These are phyloP conservation scores for Pseudocercospora musae DNA, from an alignment of 2,329 filamentous ascomycete species.

Conservation along the genomic window DNA sequence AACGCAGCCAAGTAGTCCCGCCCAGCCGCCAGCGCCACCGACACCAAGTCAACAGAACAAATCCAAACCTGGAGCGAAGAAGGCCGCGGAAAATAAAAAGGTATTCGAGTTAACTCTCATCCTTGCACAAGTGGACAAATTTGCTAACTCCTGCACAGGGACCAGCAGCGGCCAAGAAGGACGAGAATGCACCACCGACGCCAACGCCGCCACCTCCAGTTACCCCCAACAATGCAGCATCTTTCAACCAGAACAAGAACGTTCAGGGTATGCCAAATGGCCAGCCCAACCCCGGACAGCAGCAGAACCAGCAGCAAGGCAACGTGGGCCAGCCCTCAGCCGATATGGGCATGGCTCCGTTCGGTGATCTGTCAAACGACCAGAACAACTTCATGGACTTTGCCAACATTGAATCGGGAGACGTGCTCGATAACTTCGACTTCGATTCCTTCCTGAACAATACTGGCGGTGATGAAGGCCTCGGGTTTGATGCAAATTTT, in stretches of 20 bases:
- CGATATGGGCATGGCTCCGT: conserved; percentile 39
- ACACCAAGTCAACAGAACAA: conserved; percentile 74
- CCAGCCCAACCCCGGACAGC: conserved; percentile 32
- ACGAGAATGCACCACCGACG: conserved; percentile 40
- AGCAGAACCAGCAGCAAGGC: conserved; percentile 32
- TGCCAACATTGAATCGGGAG: conserved; percentile 50
- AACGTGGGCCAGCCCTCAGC: conserved; percentile 19
- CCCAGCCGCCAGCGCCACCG: conserved; percentile 59
- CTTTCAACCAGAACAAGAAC: conserved; percentile 37
- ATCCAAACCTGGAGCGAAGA: conserved; percentile 69
- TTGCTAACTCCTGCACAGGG: conserved; percentile 11
- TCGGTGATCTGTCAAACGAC: conserved; percentile 40
- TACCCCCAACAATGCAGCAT: conserved; percentile 43
- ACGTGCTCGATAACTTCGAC: conserved; percentile 67
- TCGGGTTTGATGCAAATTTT: conserved; percentile 38
- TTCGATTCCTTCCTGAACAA: conserved; percentile 66
- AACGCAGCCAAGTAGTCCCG: conserved; percentile 48
- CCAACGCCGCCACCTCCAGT: conserved; percentile 50
- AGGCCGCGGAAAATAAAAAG: conserved; percentile 54
- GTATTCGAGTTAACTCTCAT: not conserved
- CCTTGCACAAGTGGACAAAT: not conserved
- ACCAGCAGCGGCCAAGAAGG: conserved; percentile 38
- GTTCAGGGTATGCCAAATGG: conserved; percentile 32
- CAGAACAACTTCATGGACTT: conserved; percentile 42
- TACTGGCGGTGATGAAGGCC: conserved; percentile 42